Conservation (phyloP, 2,329 filamentous ascomycete genomes). For the Trichophyton benhamiae region DNA sequence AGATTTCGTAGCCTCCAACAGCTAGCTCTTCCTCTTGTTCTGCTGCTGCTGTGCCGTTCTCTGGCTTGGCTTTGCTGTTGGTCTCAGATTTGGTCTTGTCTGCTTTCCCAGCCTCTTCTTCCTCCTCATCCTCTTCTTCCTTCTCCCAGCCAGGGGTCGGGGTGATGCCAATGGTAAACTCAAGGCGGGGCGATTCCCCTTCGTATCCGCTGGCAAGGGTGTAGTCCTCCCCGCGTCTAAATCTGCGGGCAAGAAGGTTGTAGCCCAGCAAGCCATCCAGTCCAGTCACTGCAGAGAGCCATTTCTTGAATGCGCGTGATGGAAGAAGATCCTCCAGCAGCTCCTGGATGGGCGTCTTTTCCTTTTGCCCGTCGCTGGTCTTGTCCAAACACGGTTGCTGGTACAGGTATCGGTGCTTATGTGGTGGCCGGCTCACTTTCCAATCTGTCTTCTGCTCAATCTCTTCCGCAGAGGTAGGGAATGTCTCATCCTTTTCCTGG, state of each 20-base stretch:
- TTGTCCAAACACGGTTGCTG: conserved; percentile 40
- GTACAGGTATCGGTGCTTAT: conserved; percentile 91
- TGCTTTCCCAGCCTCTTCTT: conserved; percentile 35
- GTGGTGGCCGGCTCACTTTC: conserved; percentile 73
- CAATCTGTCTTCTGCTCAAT: conserved; percentile 51
- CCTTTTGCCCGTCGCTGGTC: conserved; percentile 25
- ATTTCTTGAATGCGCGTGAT: conserved; percentile 74
- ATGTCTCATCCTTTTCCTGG: conserved; percentile 44
- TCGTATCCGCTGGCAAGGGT: conserved; percentile 80
- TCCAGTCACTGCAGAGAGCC: conserved; percentile 73
- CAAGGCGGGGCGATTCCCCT: conserved; percentile 58
- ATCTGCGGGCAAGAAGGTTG: conserved; percentile 71
- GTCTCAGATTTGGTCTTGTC: conserved; percentile 5
- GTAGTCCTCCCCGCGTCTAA: conserved; percentile 79
- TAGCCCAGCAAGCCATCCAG: conserved; percentile 54
- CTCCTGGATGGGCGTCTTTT: conserved; percentile 54
- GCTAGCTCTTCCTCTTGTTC: conserved; percentile 23
- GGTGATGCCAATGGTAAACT: conserved; percentile 78
- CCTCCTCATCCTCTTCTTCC: conserved; percentile 41
- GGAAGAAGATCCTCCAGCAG: conserved; percentile 73
- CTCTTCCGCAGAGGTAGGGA: conserved; percentile 34
- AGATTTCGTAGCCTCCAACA: conserved; percentile 51
- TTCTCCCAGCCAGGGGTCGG: conserved; percentile 76
- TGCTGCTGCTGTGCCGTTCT: conserved; percentile 21
- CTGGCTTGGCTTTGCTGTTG: conserved; percentile 15